These are phyloP conservation scores for Suhomyces vadensis DNA, from an alignment of 805 yeast species.

Conservation along the genomic window DNA sequence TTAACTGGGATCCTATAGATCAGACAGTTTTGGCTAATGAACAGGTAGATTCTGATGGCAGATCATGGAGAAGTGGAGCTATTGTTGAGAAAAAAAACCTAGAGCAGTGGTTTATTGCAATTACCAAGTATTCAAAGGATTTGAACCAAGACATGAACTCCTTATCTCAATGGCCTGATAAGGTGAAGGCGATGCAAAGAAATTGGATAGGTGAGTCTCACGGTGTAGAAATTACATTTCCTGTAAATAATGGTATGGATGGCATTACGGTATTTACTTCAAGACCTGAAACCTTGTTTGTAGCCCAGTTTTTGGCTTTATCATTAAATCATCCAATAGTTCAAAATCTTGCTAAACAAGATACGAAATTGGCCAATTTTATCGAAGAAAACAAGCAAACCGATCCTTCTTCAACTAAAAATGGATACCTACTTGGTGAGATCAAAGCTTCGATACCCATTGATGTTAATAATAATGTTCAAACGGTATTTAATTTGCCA, in stretches of 20 bases:
- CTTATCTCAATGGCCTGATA: slow-evolving; percentile 79
- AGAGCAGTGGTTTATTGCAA: slow-evolving; percentile 92
- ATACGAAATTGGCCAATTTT: slow-evolving; percentile 48
- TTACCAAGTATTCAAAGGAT: slow-evolving; percentile 75
- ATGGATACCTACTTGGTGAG: slow-evolving; percentile 55
- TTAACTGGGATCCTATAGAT: slow-evolving; percentile 98
- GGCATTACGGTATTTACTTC: slow-evolving; percentile 72
- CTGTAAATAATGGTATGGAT: slow-evolving; percentile 18
- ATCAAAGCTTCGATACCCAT: slow-evolving; percentile 63
- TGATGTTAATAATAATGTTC: slow-evolving; percentile 24
- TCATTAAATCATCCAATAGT: slow-evolving; percentile 71
- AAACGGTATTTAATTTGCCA: slow-evolving; percentile 48
- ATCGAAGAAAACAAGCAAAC: slow-evolving; percentile 49
- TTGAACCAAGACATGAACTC: slow-evolving; percentile 62
- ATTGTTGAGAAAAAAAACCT: slow-evolving; percentile 77
- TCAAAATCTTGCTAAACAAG: slow-evolving; percentile 32
- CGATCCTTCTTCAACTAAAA: slow-evolving; percentile 32
- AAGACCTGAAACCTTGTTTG: slow-evolving; percentile 82
- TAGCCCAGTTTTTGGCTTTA: slow-evolving; percentile 81
- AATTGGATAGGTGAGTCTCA: slow-evolving; percentile 92
- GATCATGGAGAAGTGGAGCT: slow-evolving; percentile 98
- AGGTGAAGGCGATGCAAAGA: slow-evolving; percentile 85
- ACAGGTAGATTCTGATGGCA: slow-evolving; percentile 89
- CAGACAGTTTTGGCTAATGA: slow-evolving; percentile 93
- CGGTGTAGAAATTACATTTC: slow-evolving; percentile 72